These are phyloP conservation scores for Massarina eburnea DNA, from an alignment of 2,329 filamentous ascomycete genomes.

Conservation along the genomic window DNA sequence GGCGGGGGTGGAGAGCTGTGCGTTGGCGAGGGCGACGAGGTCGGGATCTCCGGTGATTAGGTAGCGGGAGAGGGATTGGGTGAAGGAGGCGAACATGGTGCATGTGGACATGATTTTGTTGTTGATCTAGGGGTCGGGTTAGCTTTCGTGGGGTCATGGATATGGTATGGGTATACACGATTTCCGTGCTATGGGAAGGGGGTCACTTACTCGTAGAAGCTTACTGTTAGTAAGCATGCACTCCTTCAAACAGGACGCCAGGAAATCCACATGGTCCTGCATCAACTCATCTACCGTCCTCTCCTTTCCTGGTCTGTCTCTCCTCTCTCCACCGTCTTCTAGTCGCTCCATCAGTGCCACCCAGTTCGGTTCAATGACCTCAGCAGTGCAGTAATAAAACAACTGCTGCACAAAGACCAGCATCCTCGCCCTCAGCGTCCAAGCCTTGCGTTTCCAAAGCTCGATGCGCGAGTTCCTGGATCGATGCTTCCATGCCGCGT, in stretches of 20 bases:
- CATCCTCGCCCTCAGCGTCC: conserved; percentile 91
- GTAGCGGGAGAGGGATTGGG: conserved; percentile 80
- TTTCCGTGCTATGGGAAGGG: background rate
- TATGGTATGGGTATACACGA: background rate
- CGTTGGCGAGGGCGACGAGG: conserved; percentile 61
- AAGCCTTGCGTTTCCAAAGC: conserved; percentile 89
- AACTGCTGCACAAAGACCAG: conserved; percentile 95
- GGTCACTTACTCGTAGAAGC: conserved; percentile 71
- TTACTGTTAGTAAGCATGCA: conserved; percentile 99
- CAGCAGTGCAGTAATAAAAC: conserved; percentile 93
- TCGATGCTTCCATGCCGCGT: conserved; percentile 78
- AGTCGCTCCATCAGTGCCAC: conserved; percentile 87
- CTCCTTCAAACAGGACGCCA: conserved; percentile 96
- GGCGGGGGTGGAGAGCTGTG: conserved; percentile 33
- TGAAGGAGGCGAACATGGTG: conserved; percentile 90
- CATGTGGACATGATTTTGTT: conserved; percentile 96
- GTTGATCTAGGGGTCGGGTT: conserved; percentile 69
- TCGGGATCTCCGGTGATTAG: conserved; percentile 83
- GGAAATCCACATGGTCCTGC: conserved; percentile 98
- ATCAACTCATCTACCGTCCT: conserved; percentile 95
- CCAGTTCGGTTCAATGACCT: conserved; percentile 99
- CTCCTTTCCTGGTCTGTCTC: conserved; percentile 49
- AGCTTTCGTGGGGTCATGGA: no score
- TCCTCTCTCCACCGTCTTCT: conserved; percentile 55
- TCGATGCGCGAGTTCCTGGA: conserved; percentile 74